Conservation (phyloP, 345 rosid species). For the Populus pruinosa region DNA sequence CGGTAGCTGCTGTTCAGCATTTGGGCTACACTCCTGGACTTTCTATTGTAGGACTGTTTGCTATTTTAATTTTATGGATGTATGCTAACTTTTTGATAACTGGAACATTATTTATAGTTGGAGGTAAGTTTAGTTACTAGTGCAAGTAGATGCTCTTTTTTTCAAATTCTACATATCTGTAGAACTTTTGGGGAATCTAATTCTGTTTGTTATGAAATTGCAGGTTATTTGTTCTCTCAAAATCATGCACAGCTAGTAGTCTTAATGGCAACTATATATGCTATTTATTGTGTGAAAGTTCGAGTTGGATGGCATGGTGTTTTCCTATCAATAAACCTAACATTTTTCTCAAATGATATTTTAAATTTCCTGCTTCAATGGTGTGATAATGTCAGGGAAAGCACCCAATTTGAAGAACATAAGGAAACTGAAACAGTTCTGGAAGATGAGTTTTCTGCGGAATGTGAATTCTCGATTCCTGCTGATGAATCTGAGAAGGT, state of each 20-base stretch:
- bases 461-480: conserved; percentile 51
- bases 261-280: conserved; percentile 62
- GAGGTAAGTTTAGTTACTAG: conserved; percentile 55
- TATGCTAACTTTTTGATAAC: conserved; percentile 98
- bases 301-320: conserved; percentile 95
- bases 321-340: conserved; percentile 74
- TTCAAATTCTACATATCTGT: neutral
- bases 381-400: conserved; percentile 75
- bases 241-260: conserved; percentile 90
- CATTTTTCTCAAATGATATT: conserved; percentile 80
- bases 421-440: conserved; percentile 55
- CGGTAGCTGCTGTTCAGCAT: conserved; percentile 73
- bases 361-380: conserved; percentile 70
- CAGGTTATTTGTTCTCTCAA: conserved; percentile 89
- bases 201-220: conserved; percentile 24
- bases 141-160: neutral
- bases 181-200: conserved; percentile 2
- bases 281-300: conserved; percentile 80
- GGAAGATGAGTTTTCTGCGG: conserved; percentile 67
- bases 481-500: conserved; percentile 57
- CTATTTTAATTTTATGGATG: conserved; percentile 91
- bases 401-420: conserved; percentile 50
- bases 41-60: conserved; percentile 80
- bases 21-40: conserved; percentile 96
- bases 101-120: conserved; percentile 82